phyloP scores from a whole-genome alignment of 495 filamentous ascomycete species.

The Aspergillus conjunctus region DNA sequence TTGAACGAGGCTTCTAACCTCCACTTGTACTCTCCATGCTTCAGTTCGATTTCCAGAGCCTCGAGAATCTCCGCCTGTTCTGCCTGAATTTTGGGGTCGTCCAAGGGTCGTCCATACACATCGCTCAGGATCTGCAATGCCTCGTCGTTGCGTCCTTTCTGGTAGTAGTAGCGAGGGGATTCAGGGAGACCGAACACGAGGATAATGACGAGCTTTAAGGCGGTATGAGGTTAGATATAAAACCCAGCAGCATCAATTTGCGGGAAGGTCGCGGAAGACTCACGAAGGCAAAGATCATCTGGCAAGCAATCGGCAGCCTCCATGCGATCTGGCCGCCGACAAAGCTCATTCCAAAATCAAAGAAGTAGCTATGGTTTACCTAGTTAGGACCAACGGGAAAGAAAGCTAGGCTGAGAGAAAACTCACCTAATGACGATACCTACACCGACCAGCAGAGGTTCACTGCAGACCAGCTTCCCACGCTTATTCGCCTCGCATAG shows the following conservation, averaged over 20 bases:
- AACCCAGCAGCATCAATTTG: neutral
- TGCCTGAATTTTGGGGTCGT: conserved; percentile 45
- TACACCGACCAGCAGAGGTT: conserved; percentile 46
- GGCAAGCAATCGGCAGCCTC: conserved; percentile 52
- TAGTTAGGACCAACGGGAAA: neutral
- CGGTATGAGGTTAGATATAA: conserved; percentile 12
- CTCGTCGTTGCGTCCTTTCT: conserved; percentile 48
- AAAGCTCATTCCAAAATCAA: conserved; percentile 52
- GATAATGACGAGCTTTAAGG: conserved; percentile 33
- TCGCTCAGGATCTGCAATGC: conserved; percentile 55
- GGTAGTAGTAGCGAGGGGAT: conserved; percentile 48
- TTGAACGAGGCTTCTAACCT: conserved; percentile 10
- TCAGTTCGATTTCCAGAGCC: conserved; percentile 48
- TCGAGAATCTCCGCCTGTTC: conserved; percentile 49
- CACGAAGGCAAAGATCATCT: conserved; percentile 46
- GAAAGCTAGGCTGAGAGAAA: neutral
- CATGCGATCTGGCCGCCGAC: conserved; percentile 44
- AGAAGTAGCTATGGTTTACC: conserved; percentile 39
- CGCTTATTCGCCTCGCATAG: conserved; percentile 44
- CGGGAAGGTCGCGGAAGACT: conserved; percentile 20
- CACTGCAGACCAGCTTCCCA: conserved; percentile 48
- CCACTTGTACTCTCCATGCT: conserved; percentile 46
- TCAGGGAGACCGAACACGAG: conserved; percentile 47
- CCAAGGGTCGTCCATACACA: conserved; percentile 45
- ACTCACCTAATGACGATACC: conserved; percentile 42